Conservation (phyloP, 2,329 filamentous ascomycete species). For the Aspergillus pseudoglaucus region DNA sequence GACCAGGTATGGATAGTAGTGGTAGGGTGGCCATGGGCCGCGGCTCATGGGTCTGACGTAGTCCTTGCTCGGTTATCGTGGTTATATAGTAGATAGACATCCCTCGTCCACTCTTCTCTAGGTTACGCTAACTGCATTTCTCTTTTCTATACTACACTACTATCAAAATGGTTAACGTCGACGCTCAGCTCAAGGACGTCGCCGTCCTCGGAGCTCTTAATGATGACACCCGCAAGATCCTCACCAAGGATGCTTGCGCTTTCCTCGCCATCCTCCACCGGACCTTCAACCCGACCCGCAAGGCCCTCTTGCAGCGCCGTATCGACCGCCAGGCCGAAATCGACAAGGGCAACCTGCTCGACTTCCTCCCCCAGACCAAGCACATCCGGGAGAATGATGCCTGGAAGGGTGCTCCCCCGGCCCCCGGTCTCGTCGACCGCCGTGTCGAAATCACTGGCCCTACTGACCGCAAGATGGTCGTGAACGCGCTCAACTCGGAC, state of each 20-base stretch:
- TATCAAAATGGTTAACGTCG: conserved; percentile 59
- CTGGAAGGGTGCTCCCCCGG: conserved; percentile 88
- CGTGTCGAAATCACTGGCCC: conserved; percentile 96
- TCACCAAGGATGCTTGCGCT: conserved; percentile 80
- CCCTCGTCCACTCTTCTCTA: neutral
- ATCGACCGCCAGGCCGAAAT: conserved; percentile 84
- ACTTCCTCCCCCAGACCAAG: conserved; percentile 93
- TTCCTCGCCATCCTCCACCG: conserved; percentile 94
- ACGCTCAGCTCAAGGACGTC: conserved; percentile 79
- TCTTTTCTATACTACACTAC: neutral
- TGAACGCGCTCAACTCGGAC: conserved; percentile 91
- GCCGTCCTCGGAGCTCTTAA: conserved; percentile 73
- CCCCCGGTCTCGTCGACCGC: conserved; percentile 86
- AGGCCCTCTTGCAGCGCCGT: conserved; percentile 80
- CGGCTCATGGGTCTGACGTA: conserved; percentile 18
- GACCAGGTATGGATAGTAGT: neutral
- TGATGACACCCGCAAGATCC: conserved; percentile 78
- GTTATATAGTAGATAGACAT: conserved; percentile 3
- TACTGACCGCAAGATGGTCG: conserved; percentile 97
- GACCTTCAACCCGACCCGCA: conserved; percentile 85
- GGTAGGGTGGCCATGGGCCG: conserved; percentile 12
- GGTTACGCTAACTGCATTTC: neutral
- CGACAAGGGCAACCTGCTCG: conserved; percentile 78
- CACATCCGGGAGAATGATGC: conserved; percentile 89
- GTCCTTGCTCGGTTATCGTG: conserved; percentile 2